Evolutionary conservation across 208 protist species (phyloP).

Genomic region (Acanthamoeba royreba): DNA sequence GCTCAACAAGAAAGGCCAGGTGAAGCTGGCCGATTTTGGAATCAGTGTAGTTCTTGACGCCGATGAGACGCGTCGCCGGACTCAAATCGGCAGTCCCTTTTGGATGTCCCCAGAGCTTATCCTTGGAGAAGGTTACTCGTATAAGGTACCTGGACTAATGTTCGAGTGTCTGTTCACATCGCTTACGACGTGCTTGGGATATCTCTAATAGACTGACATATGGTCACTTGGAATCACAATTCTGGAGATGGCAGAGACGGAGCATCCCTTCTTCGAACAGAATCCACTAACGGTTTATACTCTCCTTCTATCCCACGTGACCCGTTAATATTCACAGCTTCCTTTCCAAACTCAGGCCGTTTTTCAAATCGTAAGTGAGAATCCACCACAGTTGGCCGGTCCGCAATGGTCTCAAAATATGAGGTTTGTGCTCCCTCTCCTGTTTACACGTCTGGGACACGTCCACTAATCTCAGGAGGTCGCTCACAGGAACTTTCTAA

Average conservation of each 20-base stretch:
- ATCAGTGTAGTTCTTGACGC: neutral
- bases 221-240: conserved; percentile 32
- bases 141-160: too few relatives aligned
- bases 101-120: conserved; percentile 49
- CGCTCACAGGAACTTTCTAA: neutral
- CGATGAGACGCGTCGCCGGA: neutral
- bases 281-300: conserved; percentile 37
- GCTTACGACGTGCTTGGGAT: too few relatives aligned
- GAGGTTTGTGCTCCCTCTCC: too few relatives aligned
- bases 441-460: too few relatives aligned
- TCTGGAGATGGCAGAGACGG: conserved; percentile 20
- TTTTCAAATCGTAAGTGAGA: conserved; percentile 31
- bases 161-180: too few relatives aligned
- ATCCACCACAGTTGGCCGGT: neutral
- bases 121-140: conserved; percentile 26
- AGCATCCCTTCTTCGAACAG: conserved; percentile 34
- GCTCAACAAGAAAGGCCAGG: conserved; percentile 39
- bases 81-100: conserved; percentile 46
- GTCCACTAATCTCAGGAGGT: too few relatives aligned
- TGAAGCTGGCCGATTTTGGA: conserved; percentile 49
- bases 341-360: neutral
- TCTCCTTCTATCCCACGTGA: too few relatives aligned
- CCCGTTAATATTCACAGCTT: too few relatives aligned
- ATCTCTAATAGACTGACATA: conserved; percentile 29
- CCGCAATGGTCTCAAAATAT: neutral